phyloP scores from a whole-genome alignment of 1,139 yeast genomes.

The Saccharomyces hybrid region DNA sequence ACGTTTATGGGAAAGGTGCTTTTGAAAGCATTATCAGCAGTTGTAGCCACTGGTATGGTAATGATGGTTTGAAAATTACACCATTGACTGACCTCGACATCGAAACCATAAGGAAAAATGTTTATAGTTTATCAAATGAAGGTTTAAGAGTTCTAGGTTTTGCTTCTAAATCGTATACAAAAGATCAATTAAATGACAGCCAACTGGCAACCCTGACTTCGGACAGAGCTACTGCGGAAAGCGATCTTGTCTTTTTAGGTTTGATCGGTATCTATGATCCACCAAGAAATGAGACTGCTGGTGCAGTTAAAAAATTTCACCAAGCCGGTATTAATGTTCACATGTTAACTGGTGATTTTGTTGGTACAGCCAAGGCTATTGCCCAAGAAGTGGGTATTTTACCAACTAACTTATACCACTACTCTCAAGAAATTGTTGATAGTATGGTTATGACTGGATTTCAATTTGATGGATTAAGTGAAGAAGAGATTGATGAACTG shows the following conservation, averaged over 20 bases:
- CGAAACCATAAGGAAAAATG: slow-evolving; percentile 44
- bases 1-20: slow-evolving; percentile 83
- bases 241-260: slow-evolving; percentile 72
- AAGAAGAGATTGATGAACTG: slow-evolving; percentile 60
- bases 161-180: slow-evolving; percentile 43
- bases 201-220: slow-evolving; percentile 10
- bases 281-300: slow-evolving; percentile 78
- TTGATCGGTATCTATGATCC: slow-evolving; percentile 95
- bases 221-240: slow-evolving; percentile 47
- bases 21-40: slow-evolving; percentile 61
- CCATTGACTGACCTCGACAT: slow-evolving; percentile 46
- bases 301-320: slow-evolving; percentile 66
- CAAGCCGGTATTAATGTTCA: slow-evolving; percentile 93
- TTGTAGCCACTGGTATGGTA: slow-evolving; percentile 56
- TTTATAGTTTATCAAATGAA: slow-evolving; percentile 63
- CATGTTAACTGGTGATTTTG: slow-evolving; percentile 98
- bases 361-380: slow-evolving; percentile 82
- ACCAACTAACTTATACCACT: slow-evolving; percentile 61
- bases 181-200: slow-evolving; percentile 35
- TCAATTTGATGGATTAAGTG: slow-evolving; percentile 63
- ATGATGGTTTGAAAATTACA: slow-evolving; percentile 32
- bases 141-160: slow-evolving; percentile 86
- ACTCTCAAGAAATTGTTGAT: slow-evolving; percentile 61
- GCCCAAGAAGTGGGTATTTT: slow-evolving; percentile 88
- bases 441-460: slow-evolving; percentile 77